phyloP scores from a whole-genome alignment of 2,329 filamentous ascomycete genomes.

The Fusarium sp. region DNA sequence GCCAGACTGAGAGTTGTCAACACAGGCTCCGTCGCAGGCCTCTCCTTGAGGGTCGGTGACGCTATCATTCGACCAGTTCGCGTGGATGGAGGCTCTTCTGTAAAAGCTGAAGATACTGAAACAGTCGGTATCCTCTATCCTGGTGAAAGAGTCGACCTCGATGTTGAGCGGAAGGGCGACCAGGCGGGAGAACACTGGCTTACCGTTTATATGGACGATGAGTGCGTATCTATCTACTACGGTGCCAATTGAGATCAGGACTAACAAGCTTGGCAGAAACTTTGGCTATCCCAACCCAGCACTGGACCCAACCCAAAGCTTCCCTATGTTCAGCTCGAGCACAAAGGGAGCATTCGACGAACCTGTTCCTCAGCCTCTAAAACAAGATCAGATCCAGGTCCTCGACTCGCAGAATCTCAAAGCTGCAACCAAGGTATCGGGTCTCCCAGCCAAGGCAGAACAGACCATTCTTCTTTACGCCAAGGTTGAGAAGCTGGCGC shows the following conservation, averaged over 20 bases:
- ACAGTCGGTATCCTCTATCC: not conserved
- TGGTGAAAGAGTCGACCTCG: not conserved
- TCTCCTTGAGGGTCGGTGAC: not conserved
- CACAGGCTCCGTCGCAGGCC: not conserved
- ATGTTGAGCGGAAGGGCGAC: not conserved
- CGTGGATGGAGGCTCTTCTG: not conserved
- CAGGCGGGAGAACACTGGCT: accelerated
- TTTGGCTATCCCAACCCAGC: constrained; percentile 2
- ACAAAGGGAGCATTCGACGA: accelerated
- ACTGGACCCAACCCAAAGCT: not conserved
- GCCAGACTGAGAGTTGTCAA: not conserved
- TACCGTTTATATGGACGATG: not conserved
- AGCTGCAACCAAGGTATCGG: not conserved
- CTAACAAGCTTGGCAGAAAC: not conserved
- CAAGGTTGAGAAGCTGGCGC: not conserved
- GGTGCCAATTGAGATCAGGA: not conserved
- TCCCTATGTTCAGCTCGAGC: not conserved
- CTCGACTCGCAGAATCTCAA: not conserved
- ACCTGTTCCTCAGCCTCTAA: accelerated
- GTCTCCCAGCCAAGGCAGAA: not conserved
- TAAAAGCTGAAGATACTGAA: accelerated
- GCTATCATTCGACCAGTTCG: not conserved
- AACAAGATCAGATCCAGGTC: accelerated
- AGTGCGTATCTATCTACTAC: not conserved
- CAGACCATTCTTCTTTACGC: not conserved